These are phyloP conservation scores for Kondoa subrosea DNA, from an alignment of 768 basidiomycete genomes.

Conservation along the genomic window DNA sequence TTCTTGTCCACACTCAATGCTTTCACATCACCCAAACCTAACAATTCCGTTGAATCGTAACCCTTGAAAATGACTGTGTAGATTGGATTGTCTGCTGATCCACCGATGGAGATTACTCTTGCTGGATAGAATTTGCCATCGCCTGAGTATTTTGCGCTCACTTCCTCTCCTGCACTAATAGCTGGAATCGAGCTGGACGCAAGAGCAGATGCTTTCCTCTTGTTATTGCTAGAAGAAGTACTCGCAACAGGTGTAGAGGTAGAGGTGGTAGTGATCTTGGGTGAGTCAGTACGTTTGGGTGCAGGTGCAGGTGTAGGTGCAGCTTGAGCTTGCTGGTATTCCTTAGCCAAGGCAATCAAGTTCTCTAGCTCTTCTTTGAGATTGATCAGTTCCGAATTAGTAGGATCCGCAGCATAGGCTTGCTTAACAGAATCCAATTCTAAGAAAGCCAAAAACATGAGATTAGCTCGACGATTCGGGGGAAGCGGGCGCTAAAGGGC, in stretches of 20 bases:
- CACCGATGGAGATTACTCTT: conserved; percentile 66
- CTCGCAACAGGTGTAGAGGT: conserved; percentile 6
- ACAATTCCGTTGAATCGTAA: conserved; percentile 76
- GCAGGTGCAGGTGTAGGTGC: conserved; percentile 33
- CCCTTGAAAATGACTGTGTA: conserved; percentile 83
- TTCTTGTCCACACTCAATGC: conserved; percentile 41
- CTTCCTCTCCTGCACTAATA: conserved; percentile 69
- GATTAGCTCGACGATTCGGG: too few species aligned
- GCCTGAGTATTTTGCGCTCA: conserved; percentile 65
- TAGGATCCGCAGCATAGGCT: conserved; percentile 56
- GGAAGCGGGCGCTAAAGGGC: too few species aligned
- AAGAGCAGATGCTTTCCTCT: not conserved
- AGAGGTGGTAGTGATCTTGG: conserved; percentile 28
- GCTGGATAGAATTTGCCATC: conserved; percentile 80
- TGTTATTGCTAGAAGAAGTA: not conserved
- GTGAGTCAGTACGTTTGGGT: conserved; percentile 42
- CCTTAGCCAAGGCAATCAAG: conserved; percentile 64
- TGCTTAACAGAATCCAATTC: conserved; percentile 47
- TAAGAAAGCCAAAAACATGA: too few species aligned
- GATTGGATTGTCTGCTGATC: conserved; percentile 60
- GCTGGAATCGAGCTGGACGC: not conserved
- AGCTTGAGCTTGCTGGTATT: conserved; percentile 41
- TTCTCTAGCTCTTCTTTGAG: conserved; percentile 62
- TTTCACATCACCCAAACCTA: conserved; percentile 40
- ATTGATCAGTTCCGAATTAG: conserved; percentile 52